These are phyloP conservation scores for Pythium brachiatum DNA, from an alignment of 352 stramenopile genomes.

Conservation along the genomic window DNA sequence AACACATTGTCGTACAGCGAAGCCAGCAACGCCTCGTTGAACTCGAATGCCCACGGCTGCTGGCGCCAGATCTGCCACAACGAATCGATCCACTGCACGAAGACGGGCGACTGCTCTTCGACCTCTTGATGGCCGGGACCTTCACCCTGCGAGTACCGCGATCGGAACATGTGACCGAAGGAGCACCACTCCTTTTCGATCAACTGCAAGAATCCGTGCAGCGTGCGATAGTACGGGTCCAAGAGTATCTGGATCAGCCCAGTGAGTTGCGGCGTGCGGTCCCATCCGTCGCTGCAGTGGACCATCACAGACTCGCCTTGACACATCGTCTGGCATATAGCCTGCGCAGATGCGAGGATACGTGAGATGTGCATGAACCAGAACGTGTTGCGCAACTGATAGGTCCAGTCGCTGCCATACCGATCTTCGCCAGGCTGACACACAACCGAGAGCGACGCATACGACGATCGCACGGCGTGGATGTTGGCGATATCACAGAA, in stretches of 20 bases:
- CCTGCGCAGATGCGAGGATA: conserved; percentile 93
- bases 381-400: conserved; percentile 93
- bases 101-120: conserved; percentile 97
- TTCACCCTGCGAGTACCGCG: conserved; percentile 95
- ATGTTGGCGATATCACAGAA: conserved; percentile 99
- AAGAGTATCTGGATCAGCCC: conserved; percentile 95
- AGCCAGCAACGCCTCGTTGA: conserved; percentile 92
- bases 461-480: conserved; percentile 94
- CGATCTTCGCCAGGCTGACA: conserved; percentile 78
- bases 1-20: conserved; percentile 96
- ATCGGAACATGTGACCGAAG: conserved; percentile 99
- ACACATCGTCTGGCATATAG: conserved; percentile 93
- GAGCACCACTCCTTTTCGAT: conserved; percentile 99
- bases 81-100: conserved; percentile 98
- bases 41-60: conserved; percentile 97
- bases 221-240: conserved; percentile 98
- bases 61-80: conserved; percentile 97
- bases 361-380: conserved; percentile 97
- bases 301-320: conserved; percentile 95
- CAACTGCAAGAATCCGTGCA: conserved; percentile 93
- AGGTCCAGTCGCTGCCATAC: conserved; percentile 74
- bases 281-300: conserved; percentile 99
- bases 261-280: conserved; percentile 96
- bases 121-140: conserved; percentile 91
- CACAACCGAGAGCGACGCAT: conserved; percentile 68